A percentile compares a stretch with the other conserved stretches of the same genome.
Evolutionary conservation across 495 filamentous ascomycete species (phyloP).

Genomic region (Hyaloscypha hepaticicola): DNA sequence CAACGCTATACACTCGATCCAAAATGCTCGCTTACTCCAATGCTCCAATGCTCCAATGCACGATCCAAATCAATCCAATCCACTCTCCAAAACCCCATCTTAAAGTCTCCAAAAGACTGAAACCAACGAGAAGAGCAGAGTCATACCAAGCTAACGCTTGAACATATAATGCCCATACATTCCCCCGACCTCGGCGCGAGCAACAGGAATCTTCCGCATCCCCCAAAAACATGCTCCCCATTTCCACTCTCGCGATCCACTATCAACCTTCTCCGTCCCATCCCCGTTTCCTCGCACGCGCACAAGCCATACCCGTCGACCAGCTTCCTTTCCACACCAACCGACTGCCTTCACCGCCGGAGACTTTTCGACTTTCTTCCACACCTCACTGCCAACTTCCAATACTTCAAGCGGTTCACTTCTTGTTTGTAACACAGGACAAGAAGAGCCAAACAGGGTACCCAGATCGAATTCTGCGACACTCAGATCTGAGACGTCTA

Average conservation of each 20-base stretch:
- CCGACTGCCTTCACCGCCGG: conserved; percentile 46
- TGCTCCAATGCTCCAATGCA: too few species aligned
- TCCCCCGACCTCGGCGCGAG: conserved; percentile 73
- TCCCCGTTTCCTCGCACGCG: conserved; percentile 38
- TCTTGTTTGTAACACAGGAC: conserved; percentile 52
- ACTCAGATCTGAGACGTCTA: conserved; percentile 67
- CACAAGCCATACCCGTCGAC: conserved; percentile 67
- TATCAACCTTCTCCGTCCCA: conserved; percentile 36
- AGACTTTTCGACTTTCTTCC: conserved; percentile 33
- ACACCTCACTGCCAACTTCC: conserved; percentile 71
- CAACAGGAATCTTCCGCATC: conserved; percentile 82
- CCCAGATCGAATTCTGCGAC: conserved; percentile 57
- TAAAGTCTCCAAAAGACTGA: too few species aligned
- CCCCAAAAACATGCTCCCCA: conserved; percentile 90
- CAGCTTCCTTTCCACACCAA: conserved; percentile 69
- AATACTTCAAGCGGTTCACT: conserved; percentile 77
- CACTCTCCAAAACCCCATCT: too few species aligned
- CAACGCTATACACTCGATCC: too few species aligned
- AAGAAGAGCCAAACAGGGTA: conserved; percentile 58
- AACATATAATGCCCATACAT: conserved; percentile 91
- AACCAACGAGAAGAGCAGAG: too few species aligned
- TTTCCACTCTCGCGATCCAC: conserved; percentile 62
- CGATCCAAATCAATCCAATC: too few species aligned
- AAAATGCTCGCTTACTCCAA: too few species aligned
- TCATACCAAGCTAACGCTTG: too few species aligned